Evolutionary conservation across 176 grass and related monocot genomes (phyloP).

Genomic region (Ampelocalamus luodianensis): DNA sequence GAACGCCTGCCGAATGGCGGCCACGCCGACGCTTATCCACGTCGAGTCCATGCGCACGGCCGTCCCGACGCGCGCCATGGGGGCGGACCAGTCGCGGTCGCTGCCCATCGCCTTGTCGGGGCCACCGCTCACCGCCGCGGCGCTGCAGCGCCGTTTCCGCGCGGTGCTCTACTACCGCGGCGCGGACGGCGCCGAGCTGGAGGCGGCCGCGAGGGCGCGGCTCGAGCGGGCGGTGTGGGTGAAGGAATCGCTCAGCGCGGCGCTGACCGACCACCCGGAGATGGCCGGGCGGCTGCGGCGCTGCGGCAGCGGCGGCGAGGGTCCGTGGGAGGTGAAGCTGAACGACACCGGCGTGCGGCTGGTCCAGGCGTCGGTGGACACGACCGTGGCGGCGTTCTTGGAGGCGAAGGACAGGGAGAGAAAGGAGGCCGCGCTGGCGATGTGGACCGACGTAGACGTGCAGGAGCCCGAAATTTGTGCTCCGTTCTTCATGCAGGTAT

Average conservation of each 20-base stretch:
- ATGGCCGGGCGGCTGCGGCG: slow-evolving; percentile 74
- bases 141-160: slow-evolving; percentile 58
- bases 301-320: neutral
- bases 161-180: slow-evolving; percentile 71
- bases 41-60: slow-evolving; percentile 73
- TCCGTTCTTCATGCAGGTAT: slow-evolving; percentile 67
- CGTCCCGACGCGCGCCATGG: slow-evolving; percentile 40
- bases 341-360: slow-evolving; percentile 68
- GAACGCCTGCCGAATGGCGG: neutral
- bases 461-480: slow-evolving; percentile 64
- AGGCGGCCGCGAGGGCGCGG: slow-evolving; percentile 47
- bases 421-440: slow-evolving; percentile 50
- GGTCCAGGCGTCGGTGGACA: slow-evolving; percentile 66
- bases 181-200: slow-evolving; percentile 9
- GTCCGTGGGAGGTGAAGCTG: slow-evolving; percentile 76
- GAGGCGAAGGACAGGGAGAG: slow-evolving; percentile 35
- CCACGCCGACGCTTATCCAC: slow-evolving; percentile 45
- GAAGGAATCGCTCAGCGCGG: slow-evolving; percentile 69
- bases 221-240: slow-evolving; percentile 63
- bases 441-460: slow-evolving; percentile 58
- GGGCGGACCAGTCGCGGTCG: slow-evolving; percentile 31
- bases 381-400: slow-evolving; percentile 56
- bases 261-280: slow-evolving; percentile 62
- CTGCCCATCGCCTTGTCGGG: slow-evolving; percentile 49
- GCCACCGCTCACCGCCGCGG: slow-evolving; percentile 18